Base-by-base conservation (phyloP, 805 yeast genomes). In the Candida odintsovae region DNA sequence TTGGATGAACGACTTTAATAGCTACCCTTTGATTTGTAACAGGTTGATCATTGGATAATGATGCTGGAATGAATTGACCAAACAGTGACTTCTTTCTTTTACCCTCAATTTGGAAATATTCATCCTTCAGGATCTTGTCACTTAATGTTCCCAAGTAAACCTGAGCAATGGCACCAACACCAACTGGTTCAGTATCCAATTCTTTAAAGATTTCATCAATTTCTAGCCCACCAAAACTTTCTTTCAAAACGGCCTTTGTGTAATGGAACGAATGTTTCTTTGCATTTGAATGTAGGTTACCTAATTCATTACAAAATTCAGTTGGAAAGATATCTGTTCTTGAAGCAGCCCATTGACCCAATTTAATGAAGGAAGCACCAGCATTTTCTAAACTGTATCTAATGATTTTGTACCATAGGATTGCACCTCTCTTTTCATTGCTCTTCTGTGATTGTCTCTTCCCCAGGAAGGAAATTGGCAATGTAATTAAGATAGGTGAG, bases 321-420 rank as follows among this genome's bases (percentile, higher is more conserved):
- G 68, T 70, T 3, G 96, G 84, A 67, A 94, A 92, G 29, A 94
- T 84, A 66, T 94, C 99, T 0, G 95, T 87, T 64, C 99, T 77
- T 11, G 96, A 86, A 3, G 97, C 97, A 0, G 99, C 99, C 99
- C 99, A 94, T 69, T 94, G 99, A 4, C 98, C 99, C 47, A 94
- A 75, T 64, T 88, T 86, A 47, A 86, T 82, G 62, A 86, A 94
- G 4, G 96, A 84, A 3, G 98, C 96, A 1, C 99, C 99, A 0
- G 96, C 97, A 16, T 70, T 51, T 64, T 92, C 96, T 48, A 94
- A 78, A 1, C 84, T 69, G 61, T 76, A 64, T 42, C 88, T 73
- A 19, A 92, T 66, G 41, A 80, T 65, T 44, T 66, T 65, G 64
- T 77, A 90, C 97, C 97, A 92, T 19, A 80, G 37, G 18, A 74